A percentile compares a stretch with the other conserved stretches of the same genome.
Evolutionary conservation across 305 asterid species (phyloP).

Genomic region (Fraxinus ornus): DNA sequence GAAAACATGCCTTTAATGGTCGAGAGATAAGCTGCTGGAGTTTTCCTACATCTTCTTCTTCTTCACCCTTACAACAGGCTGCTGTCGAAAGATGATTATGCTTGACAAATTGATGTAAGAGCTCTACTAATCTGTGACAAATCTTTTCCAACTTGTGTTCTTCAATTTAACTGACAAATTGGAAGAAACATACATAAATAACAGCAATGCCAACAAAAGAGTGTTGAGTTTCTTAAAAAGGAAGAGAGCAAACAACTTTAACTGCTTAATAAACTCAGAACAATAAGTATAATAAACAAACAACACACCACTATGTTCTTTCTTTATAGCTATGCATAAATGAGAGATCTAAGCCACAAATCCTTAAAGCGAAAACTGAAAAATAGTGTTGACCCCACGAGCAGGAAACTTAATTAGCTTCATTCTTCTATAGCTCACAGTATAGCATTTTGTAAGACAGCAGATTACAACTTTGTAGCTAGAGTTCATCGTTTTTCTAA

Average conservation of each 20-base stretch:
- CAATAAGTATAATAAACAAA: too few relatives aligned
- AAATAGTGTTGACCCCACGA: neutral
- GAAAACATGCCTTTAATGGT: neutral
- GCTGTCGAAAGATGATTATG: neutral
- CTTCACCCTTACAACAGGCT: neutral
- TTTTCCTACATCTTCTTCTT: neutral
- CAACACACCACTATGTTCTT: too few relatives aligned
- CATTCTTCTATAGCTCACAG: neutral
- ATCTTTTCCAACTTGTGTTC: neutral
- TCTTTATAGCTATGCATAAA: too few relatives aligned
- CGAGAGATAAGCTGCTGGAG: neutral
- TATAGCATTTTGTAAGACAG: neutral
- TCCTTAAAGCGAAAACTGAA: neutral
- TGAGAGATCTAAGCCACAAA: too few relatives aligned
- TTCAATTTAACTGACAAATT: too few relatives aligned
- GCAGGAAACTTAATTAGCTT: neutral
- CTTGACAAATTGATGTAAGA: neutral
- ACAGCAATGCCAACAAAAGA: too few relatives aligned
- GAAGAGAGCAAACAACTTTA: too few relatives aligned
- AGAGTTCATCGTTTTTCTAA: neutral
- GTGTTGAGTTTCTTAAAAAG: too few relatives aligned
- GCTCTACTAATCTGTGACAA: constrained; percentile 4
- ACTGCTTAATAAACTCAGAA: too few relatives aligned
- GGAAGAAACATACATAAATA: too few relatives aligned
- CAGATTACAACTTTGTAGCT: neutral